phyloP scores from a whole-genome alignment of 78 protist genomes.

The Mastigamoeba balamuthi region DNA sequence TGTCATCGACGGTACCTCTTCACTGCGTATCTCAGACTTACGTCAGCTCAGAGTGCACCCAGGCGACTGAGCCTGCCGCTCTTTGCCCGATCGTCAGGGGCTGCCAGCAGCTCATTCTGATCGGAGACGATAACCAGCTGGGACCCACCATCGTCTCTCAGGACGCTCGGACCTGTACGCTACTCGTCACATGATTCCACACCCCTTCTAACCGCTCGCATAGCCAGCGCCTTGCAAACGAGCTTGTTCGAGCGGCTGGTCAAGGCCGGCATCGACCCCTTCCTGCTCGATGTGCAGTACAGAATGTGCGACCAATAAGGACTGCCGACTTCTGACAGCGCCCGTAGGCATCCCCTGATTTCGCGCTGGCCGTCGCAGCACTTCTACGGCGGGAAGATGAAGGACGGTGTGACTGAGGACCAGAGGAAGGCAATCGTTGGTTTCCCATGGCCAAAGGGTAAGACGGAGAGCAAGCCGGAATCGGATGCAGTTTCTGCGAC shows the following conservation, averaged over 20 bases:
- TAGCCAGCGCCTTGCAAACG: too few species aligned
- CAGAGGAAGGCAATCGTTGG: neutral
- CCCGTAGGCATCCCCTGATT: slow-evolving; percentile 42
- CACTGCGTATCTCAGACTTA: neutral
- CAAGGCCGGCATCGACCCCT: neutral
- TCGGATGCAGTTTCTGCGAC: too few species aligned
- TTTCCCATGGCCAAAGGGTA: neutral
- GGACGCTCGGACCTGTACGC: neutral
- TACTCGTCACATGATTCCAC: too few species aligned
- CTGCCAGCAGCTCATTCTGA: neutral
- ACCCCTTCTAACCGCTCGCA: too few species aligned
- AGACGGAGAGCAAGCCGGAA: too few species aligned
- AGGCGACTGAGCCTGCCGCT: neutral
- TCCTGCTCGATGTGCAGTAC: slow-evolving; percentile 11
- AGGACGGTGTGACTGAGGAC: slow-evolving; percentile 5
- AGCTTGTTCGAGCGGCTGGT: slow-evolving; percentile 21
- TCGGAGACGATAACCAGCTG: slow-evolving; percentile 33
- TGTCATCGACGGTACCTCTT: slow-evolving; percentile 16
- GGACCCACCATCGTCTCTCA: neutral
- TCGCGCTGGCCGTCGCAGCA: slow-evolving; percentile 1
- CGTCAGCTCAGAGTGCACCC: slow-evolving; percentile 16
- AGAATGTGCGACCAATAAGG: too few species aligned
- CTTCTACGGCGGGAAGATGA: slow-evolving; percentile 17
- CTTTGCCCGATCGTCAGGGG: slow-evolving; percentile 13
- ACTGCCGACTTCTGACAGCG: too few species aligned